Evolutionary conservation across 331 rosid species (phyloP), one percentile per base, ranked within the genome.

Genomic region (Prunus yedoensis): DNA sequence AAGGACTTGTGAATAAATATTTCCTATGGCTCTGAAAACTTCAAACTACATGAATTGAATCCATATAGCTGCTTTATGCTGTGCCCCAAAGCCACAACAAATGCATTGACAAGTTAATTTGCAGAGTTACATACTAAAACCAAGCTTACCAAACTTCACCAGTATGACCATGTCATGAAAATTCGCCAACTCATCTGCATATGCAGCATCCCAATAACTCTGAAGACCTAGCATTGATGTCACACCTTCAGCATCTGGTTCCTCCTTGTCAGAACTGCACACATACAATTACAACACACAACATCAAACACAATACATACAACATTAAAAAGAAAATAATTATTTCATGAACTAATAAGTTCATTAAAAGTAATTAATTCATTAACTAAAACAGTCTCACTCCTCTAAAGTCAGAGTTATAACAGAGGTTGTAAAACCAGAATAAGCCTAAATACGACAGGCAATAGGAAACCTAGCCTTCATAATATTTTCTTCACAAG

Each of bases 221-320:
- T 91, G 97, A 79, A 90, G 92, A 56, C 97, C 98, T 41, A 91
- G 85, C 97, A 90, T 89, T 71, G 98, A 94, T 25, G 88, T 43
- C 74, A 79, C 91, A 46, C 88, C 89, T 72, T 94, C 97, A 38
- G 95, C 74, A 83, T 94, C 98, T 30, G 94, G 85, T 76, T 94
- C 98, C 80, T 94, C 98, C 91, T 91, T 94, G 90, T 94, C 98
- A 75, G 98, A 94, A 86, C 98, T 94, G 89, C 81, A 76, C 47
- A 78, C 18, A 51, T 7, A 67, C 73, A 47, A 47, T 35, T 35
- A 47, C 51, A 64, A 81, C 21, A 78, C 76, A 18, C 5, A 32
- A 30, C 20, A 71, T 67, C 32, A 58, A 62, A 6, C 77, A 70
- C 71, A 82, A 68, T 12, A 73, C 61, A n/a, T 38, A 38, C 43